Percentiles rank a stretch among this genome's conserved stretches.
These are phyloP conservation scores for Clavispora vitiphila DNA, from an alignment of 805 yeast species.

Conservation along the genomic window DNA sequence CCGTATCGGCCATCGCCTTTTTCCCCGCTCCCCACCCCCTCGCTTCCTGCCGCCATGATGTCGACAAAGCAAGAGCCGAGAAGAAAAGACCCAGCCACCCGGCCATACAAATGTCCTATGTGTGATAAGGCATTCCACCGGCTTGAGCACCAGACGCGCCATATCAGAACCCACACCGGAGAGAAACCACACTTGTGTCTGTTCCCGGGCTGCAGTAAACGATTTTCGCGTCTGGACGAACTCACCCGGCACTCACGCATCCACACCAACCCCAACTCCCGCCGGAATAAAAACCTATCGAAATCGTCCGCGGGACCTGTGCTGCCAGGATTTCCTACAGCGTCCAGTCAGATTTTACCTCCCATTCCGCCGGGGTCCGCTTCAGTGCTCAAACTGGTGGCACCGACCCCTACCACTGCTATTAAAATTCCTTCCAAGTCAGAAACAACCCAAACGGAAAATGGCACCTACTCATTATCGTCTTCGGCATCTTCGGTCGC, in stretches of 20 bases:
- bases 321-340: neutral
- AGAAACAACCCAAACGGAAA: neutral
- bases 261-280: conserved; percentile 65
- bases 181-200: conserved; percentile 78
- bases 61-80: conserved; percentile 13
- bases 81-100: conserved; percentile 16
- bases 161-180: conserved; percentile 76
- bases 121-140: conserved; percentile 74
- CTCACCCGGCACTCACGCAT: conserved; percentile 68
- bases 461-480: neutral
- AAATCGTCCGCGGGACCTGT: conserved; percentile 1
- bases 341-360: neutral
- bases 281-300: conserved; percentile 48
- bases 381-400: neutral
- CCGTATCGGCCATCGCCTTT: neutral
- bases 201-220: conserved; percentile 64
- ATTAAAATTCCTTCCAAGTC: neutral
- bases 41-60: conserved; percentile 6
- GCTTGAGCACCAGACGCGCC: conserved; percentile 74
- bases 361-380: neutral
- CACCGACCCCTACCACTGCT: neutral
- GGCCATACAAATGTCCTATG: conserved; percentile 71
- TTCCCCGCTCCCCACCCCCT: neutral
- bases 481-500: neutral
- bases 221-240: conserved; percentile 68